Conservation (phyloP, 352 stramenopile species). For the Globisporangium emineosum region DNA sequence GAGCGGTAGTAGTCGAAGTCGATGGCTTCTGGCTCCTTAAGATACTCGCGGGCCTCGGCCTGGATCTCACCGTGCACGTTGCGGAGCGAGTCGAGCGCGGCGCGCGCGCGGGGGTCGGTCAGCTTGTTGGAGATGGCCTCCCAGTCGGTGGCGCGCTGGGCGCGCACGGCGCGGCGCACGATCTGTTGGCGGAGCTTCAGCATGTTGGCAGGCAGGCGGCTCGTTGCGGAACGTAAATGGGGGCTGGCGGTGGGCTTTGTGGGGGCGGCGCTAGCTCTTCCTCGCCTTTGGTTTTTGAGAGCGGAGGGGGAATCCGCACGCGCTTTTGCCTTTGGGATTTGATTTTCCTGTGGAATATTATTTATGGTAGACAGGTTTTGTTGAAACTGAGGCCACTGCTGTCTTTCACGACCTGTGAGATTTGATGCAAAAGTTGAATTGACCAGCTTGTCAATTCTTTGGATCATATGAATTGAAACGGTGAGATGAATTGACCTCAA, state of each 20-base stretch:
- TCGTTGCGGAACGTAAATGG: conserved; percentile 10
- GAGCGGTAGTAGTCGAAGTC: conserved; percentile 87
- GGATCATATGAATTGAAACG: not conserved
- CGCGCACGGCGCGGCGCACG: conserved; percentile 48
- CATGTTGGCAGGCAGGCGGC: conserved; percentile 35
- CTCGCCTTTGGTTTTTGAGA: conserved; percentile 25
- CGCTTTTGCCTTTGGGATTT: not conserved
- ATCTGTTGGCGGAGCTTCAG: conserved; percentile 77
- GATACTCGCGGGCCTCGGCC: conserved; percentile 58
- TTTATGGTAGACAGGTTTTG: not conserved
- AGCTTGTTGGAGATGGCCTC: conserved; percentile 69
- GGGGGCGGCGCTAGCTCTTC: conserved; percentile 11
- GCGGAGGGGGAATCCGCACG: not conserved
- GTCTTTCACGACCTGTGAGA: not conserved
- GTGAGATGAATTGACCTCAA: conserved; percentile 8
- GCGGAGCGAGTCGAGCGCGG: conserved; percentile 73
- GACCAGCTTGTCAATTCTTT: not conserved
- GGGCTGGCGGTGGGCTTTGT: conserved; percentile 8
- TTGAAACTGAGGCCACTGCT: not conserved
- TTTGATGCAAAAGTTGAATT: not conserved
- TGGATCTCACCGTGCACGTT: conserved; percentile 80
- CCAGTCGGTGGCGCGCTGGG: conserved; percentile 69
- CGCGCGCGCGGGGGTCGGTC: conserved; percentile 68
- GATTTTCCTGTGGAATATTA: not conserved
- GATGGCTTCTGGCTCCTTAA: conserved; percentile 80